Conservation (phyloP, 257 asterid species). For the Solanum boliviense region DNA sequence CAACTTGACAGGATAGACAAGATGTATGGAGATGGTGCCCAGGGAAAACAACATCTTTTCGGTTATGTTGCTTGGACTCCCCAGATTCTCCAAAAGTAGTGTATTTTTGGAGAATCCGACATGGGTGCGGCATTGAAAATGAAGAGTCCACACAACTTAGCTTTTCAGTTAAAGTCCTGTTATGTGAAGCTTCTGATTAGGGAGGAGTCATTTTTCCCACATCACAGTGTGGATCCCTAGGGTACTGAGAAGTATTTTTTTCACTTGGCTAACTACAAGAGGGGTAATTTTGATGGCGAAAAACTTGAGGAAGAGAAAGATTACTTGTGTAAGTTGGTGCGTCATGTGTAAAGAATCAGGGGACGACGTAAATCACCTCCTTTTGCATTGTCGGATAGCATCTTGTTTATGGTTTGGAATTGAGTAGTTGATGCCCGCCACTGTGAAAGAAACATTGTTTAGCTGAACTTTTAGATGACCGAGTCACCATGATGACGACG, state of each 20-base stretch:
- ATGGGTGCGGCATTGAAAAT: neutral
- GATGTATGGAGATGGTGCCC: neutral
- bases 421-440: neutral
- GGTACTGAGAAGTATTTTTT: neutral
- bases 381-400: neutral
- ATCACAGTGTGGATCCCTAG: neutral
- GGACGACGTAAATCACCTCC: neutral
- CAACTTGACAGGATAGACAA: neutral
- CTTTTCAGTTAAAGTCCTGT: neutral
- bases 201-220: neutral
- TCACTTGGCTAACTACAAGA: neutral
- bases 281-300: neutral
- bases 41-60: neutral
- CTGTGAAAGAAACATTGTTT: neutral
- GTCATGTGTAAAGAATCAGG: neutral
- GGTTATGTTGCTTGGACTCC: neutral
- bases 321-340: neutral
- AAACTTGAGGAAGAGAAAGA: neutral
- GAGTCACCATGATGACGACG: neutral
- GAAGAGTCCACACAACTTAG: neutral
- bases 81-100: neutral
- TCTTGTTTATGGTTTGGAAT: neutral
- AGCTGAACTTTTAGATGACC: neutral
- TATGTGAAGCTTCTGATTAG: neutral
- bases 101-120: neutral